These are phyloP conservation scores for Neopestalotiopsis sp. DNA, from an alignment of 2,329 filamentous ascomycete genomes.

Conservation along the genomic window DNA sequence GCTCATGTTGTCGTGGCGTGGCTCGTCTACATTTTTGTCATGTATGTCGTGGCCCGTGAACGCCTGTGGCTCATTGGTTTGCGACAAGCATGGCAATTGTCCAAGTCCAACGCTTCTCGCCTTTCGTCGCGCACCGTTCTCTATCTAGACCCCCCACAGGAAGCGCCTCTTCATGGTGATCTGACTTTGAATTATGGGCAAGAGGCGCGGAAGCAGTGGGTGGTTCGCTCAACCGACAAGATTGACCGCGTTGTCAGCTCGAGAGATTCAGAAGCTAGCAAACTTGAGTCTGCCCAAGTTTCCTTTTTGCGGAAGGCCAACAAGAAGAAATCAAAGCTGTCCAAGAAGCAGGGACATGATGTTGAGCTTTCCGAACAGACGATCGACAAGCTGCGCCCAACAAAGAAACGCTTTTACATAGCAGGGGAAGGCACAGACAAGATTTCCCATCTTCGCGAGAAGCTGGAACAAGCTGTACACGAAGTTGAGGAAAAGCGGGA, in stretches of 20 bases:
- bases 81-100: slow-evolving; percentile 90
- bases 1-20: slow-evolving; percentile 83
- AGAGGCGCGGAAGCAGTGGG: slow-evolving; percentile 83
- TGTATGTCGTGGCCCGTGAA: slow-evolving; percentile 89
- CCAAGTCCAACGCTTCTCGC: slow-evolving; percentile 80
- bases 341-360: slow-evolving; percentile 23
- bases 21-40: slow-evolving; percentile 85
- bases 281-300: slow-evolving; percentile 83
- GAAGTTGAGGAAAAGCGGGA: slow-evolving; percentile 18
- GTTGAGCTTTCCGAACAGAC: slow-evolving; percentile 27
- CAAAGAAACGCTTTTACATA: slow-evolving; percentile 5
- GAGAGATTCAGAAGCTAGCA: slow-evolving; percentile 74
- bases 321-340: slow-evolving; percentile 58
- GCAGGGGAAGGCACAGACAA: slow-evolving; percentile 7
- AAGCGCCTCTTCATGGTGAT: slow-evolving; percentile 75
- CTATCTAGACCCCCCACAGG: slow-evolving; percentile 83
- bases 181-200: slow-evolving; percentile 79
- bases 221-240: slow-evolving; percentile 73
- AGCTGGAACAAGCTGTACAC: background rate
- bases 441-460: slow-evolving; percentile 10
- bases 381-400: slow-evolving; percentile 18
- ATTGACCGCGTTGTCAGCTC: slow-evolving; percentile 80
- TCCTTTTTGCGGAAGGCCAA: slow-evolving; percentile 79
- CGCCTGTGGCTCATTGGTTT: slow-evolving; percentile 93
- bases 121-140: slow-evolving; percentile 91